A percentile compares a stretch with the other conserved stretches of the same genome.
These are phyloP conservation scores for Talaromyces sp. DNA, from an alignment of 2,329 filamentous ascomycete species.

Conservation along the genomic window DNA sequence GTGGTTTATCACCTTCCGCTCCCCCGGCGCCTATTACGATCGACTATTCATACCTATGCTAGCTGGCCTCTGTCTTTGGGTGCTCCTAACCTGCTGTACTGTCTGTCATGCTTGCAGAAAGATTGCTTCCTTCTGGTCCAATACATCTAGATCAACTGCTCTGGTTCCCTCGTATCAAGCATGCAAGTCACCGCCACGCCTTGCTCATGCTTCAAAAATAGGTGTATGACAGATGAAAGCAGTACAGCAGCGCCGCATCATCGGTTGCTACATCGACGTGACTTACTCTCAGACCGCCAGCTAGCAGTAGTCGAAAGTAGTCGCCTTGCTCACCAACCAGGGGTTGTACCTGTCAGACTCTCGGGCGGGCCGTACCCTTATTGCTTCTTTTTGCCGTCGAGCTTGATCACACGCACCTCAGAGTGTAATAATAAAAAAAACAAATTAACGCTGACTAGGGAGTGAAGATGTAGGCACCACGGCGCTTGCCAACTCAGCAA, in stretches of 20 bases:
- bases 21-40: slow-evolving; percentile 2
- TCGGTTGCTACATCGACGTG: slow-evolving; percentile 4
- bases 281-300: neutral
- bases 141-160: neutral
- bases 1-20: neutral
- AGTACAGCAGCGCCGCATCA: slow-evolving; percentile 2
- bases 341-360: slow-evolving; percentile 2
- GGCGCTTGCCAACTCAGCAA: slow-evolving; percentile 18
- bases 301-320: neutral
- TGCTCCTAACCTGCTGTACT: slow-evolving; percentile 8
- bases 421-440: neutral
- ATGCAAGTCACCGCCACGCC: neutral
- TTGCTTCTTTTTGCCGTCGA: neutral
- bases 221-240: neutral
- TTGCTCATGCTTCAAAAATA: neutral
- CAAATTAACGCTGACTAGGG: neutral
- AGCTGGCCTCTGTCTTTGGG: neutral
- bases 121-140: neutral
- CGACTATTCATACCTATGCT: neutral
- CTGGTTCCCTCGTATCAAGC: neutral
- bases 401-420: slow-evolving; percentile 16
- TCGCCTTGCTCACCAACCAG: neutral
- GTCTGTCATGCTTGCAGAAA: slow-evolving; percentile 2
- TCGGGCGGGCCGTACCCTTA: slow-evolving; percentile 9
- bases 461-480: slow-evolving; percentile 8